phyloP scores from a whole-genome alignment of 2,329 filamentous ascomycete genomes.

The Cladophialophora bantiana region DNA sequence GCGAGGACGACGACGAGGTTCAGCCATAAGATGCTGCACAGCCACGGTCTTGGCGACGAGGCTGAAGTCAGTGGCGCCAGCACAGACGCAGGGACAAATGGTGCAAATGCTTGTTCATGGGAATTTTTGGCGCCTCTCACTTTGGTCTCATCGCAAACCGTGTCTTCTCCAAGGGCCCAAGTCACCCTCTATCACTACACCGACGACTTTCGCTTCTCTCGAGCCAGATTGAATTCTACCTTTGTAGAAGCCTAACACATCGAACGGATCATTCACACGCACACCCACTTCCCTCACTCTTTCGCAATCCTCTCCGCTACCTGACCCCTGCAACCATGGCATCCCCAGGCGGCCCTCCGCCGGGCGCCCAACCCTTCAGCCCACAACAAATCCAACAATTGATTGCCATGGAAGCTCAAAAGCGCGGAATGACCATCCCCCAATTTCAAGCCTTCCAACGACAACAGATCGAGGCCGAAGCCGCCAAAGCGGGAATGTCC shows the following conservation, averaged over 20 bases:
- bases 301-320: not conserved
- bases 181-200: not conserved
- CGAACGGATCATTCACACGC: not conserved
- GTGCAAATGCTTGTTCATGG: conserved; percentile 2
- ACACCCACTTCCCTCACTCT: not conserved
- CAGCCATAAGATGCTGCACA: not conserved
- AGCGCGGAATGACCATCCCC: conserved; percentile 81
- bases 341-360: conserved; percentile 27
- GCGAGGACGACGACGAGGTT: not conserved
- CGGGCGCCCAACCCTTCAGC: conserved; percentile 29
- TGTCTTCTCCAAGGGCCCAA: conserved; percentile 23
- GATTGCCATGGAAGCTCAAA: conserved; percentile 70
- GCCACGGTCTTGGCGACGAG: conserved; percentile 13
- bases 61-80: not conserved
- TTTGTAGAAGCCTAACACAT: not conserved
- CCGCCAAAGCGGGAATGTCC: conserved; percentile 60
- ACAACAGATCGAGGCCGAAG: conserved; percentile 54
- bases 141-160: conserved; percentile 24
- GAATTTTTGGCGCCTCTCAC: conserved; percentile 3
- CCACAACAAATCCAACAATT: conserved; percentile 39
- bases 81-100: not conserved
- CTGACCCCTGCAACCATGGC: conserved; percentile 44
- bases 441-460: conserved; percentile 70
- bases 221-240: not conserved
- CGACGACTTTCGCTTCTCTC: not conserved